Evolutionary conservation across 2,329 filamentous ascomycete species (phyloP).

Genomic region (Cercospora sojina): DNA sequence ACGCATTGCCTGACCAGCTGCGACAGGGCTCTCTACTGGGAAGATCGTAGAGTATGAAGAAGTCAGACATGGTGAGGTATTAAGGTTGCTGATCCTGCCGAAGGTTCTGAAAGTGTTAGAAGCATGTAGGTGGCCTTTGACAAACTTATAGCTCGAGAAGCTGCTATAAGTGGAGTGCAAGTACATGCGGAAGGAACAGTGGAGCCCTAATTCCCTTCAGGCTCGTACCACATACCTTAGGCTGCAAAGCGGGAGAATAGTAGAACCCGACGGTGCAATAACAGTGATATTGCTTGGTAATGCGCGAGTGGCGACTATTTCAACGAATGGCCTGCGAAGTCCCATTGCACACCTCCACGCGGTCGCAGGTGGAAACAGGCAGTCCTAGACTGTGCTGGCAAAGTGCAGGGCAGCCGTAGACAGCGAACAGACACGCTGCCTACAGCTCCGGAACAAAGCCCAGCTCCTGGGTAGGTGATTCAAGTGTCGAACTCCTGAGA

Average conservation of each 20-base stretch:
- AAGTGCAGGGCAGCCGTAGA: no score
- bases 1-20: conserved; percentile 14
- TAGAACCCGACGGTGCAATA: not conserved
- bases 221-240: not conserved
- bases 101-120: not conserved
- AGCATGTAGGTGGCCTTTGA: not conserved
- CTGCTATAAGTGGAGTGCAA: not conserved
- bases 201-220: not conserved
- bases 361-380: no score
- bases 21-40: conserved; percentile 13
- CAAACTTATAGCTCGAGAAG: not conserved
- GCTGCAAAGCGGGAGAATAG: not conserved
- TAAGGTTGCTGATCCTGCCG: not conserved
- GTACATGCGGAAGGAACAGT: not conserved
- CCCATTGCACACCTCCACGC: no score
- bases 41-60: conserved; percentile 13
- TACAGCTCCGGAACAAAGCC: no score
- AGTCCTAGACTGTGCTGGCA: no score
- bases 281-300: not conserved
- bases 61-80: conserved; percentile 2
- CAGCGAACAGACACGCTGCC: no score
- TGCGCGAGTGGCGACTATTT: not conserved
- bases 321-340: no score
- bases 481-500: no score
- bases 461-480: no score